A percentile compares a stretch with the other conserved stretches of the same genome.
Conservation (phyloP, 371 early-diverging fungal species). For the Syncephalastrum racemosum region DNA sequence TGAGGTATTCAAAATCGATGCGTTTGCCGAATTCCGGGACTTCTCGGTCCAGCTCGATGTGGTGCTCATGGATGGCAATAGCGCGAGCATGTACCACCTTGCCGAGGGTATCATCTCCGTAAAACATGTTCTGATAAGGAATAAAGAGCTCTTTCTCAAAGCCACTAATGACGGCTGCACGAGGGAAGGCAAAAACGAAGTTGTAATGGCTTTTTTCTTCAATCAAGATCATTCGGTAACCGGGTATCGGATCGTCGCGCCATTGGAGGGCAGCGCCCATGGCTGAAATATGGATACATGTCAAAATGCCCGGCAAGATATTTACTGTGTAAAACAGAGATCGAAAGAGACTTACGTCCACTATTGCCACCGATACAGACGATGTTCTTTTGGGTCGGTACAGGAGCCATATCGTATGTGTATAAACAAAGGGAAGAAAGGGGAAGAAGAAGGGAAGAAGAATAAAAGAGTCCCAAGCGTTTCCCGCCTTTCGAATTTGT, state of each 20-base stretch:
- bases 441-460: conserved; percentile 3
- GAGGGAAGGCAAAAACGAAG: conserved; percentile 66
- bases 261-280: conserved; percentile 34
- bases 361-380: conserved; percentile 58
- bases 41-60: conserved; percentile 55
- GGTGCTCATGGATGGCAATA: conserved; percentile 41
- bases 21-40: conserved; percentile 47
- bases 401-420: neutral
- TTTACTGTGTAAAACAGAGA: neutral
- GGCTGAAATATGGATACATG: conserved; percentile 18
- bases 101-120: conserved; percentile 44
- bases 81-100: conserved; percentile 55
- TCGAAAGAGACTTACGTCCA: conserved; percentile 29
- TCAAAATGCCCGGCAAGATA: neutral
- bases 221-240: conserved; percentile 57
- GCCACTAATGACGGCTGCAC: conserved; percentile 56
- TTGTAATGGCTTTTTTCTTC: conserved; percentile 61
- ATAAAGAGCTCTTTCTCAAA: conserved; percentile 63
- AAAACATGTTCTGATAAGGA: conserved; percentile 53
- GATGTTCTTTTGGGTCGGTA: conserved; percentile 42
- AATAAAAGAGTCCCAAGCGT: neutral
- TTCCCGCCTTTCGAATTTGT: neutral
- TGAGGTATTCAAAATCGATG: conserved; percentile 57
- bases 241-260: conserved; percentile 32
- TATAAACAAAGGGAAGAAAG: conserved; percentile 3